Percentiles rank a stretch among this genome's conserved stretches.
These are phyloP conservation scores for Leccinum laetum DNA, from an alignment of 1,284 basidiomycete genomes.

Conservation along the genomic window DNA sequence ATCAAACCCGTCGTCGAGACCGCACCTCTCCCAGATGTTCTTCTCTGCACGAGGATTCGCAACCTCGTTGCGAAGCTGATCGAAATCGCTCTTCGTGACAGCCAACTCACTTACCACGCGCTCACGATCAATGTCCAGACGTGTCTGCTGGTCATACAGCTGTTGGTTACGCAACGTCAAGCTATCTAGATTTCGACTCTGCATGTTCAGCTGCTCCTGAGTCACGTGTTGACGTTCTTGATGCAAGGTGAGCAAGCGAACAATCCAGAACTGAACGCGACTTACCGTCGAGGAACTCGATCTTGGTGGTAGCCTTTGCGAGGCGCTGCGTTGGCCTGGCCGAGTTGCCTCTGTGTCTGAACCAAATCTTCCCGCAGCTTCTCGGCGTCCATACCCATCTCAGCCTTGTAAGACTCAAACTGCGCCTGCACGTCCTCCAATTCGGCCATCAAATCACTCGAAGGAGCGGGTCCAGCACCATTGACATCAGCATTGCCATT, in stretches of 20 bases:
- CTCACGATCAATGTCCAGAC: conserved; percentile 64
- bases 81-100: conserved; percentile 55
- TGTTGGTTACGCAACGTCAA: conserved; percentile 65
- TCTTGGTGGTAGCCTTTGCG: conserved; percentile 81
- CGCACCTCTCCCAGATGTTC: conserved; percentile 88
- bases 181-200: conserved; percentile 60
- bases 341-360: conserved; percentile 66
- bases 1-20: background rate
- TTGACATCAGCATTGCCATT: conserved; percentile 34
- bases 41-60: conserved; percentile 90
- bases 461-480: conserved; percentile 25
- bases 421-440: conserved; percentile 72
- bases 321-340: conserved; percentile 64
- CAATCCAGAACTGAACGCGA: background rate
- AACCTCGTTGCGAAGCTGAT: conserved; percentile 81
- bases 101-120: conserved; percentile 66
- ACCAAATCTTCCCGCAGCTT: conserved; percentile 71
- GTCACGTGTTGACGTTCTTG: conserved; percentile 67
- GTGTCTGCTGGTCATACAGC: conserved; percentile 66
- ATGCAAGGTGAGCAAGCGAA: conserved; percentile 5
- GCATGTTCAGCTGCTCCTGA: conserved; percentile 59
- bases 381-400: conserved; percentile 75
- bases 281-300: conserved; percentile 72
- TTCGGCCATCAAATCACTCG: conserved; percentile 45
- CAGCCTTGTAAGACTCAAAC: conserved; percentile 77